phyloP scores from a whole-genome alignment of 192 early-diverging fungal species.

The Polychytrium aggregatum region DNA sequence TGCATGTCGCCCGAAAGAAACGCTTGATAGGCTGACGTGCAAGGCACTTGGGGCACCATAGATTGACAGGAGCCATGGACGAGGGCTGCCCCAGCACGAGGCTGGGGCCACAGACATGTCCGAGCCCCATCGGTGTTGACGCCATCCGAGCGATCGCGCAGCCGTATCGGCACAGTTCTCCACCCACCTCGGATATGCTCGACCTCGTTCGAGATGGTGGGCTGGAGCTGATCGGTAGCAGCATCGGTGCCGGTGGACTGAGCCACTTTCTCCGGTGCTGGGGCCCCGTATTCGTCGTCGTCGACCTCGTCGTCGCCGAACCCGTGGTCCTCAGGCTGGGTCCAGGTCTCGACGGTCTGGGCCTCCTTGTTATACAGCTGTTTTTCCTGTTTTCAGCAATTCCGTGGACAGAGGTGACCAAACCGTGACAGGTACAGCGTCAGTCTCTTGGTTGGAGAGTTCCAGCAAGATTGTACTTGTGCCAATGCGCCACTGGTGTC shows the following conservation, averaged over 20 bases:
- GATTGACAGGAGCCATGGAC: no score
- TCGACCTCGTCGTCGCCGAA: slow-evolving; percentile 18
- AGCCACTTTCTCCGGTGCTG: slow-evolving; percentile 19
- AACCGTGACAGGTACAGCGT: background rate
- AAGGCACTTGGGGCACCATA: no score
- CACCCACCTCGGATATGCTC: slow-evolving; percentile 11
- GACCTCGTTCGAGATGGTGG: no score
- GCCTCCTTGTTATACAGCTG: slow-evolving; percentile 82
- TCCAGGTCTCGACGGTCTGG: slow-evolving; percentile 27
- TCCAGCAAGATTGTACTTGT: no score
- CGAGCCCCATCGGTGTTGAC: no score
- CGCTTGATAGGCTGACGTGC: no score
- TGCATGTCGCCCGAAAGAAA: background rate
- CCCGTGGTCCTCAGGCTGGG: slow-evolving; percentile 20
- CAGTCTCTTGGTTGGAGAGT: no score
- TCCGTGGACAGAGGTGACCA: background rate
- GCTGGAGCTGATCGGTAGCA: slow-evolving; percentile 37
- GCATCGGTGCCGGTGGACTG: slow-evolving; percentile 18
- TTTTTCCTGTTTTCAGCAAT: slow-evolving; percentile 40
- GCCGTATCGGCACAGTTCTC: background rate
- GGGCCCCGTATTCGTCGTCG: slow-evolving; percentile 18
- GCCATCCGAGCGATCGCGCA: no score
- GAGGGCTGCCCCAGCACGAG: no score
- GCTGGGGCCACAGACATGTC: no score
- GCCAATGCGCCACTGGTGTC: no score